phyloP scores from a whole-genome alignment of 148 eudicot species.

The Camellia granthamiana region DNA sequence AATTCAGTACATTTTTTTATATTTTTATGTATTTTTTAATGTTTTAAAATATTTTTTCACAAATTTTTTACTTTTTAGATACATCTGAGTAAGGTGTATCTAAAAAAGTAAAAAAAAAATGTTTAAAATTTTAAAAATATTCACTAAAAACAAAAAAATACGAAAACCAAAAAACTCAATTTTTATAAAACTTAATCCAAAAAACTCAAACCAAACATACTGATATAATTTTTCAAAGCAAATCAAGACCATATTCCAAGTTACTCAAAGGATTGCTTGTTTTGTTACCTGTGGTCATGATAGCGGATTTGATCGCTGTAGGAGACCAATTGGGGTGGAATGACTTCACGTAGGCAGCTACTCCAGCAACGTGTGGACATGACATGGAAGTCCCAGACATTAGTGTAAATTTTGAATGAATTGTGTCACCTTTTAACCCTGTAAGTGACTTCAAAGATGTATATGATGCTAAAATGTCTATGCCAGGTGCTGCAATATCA shows the following conservation, averaged over 20 bases:
- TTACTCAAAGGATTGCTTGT: not conserved
- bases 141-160: too few species aligned
- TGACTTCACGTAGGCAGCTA: constrained; percentile 83
- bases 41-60: too few species aligned
- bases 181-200: too few species aligned
- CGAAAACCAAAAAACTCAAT: too few species aligned
- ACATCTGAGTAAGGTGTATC: too few species aligned
- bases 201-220: too few species aligned
- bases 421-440: constrained; percentile 68
- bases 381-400: constrained; percentile 98
- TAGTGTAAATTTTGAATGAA: constrained; percentile 61
- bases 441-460: constrained; percentile 73
- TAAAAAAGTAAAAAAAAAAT: too few species aligned
- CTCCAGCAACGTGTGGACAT: constrained; percentile 82
- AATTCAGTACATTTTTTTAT: too few species aligned
- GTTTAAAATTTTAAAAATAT: too few species aligned
- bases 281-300: constrained; percentile 67
- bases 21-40: too few species aligned
- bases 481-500: constrained; percentile 88
- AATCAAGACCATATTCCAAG: not conserved
- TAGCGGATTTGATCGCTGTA: constrained; percentile 75
- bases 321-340: constrained; percentile 86
- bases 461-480: constrained; percentile 84
- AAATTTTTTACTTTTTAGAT: too few species aligned
- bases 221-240: not conserved